phyloP scores from a whole-genome alignment of 768 basidiomycete species.

The Coprinopsis marcescibilis region DNA sequence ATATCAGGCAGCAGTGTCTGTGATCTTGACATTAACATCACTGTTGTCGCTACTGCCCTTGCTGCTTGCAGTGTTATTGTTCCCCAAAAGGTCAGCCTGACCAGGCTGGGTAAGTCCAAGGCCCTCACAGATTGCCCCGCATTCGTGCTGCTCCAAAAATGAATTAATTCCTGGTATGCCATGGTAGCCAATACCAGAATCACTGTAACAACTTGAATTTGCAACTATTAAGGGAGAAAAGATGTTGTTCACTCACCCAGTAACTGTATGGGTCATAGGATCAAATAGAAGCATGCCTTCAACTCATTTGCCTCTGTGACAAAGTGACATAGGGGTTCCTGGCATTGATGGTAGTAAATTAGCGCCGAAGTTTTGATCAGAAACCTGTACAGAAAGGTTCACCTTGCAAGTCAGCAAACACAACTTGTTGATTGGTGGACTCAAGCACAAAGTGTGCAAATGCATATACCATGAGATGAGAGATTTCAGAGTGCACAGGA shows the following conservation, averaged over 20 bases:
- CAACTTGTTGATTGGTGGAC: neutral
- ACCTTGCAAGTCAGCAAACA: neutral
- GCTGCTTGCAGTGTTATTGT: no score
- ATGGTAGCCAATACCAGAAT: neutral
- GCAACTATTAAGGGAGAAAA: neutral
- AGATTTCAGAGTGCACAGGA: neutral
- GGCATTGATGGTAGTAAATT: neutral
- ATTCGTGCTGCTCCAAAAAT: neutral
- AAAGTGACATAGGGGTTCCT: neutral
- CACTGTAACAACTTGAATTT: neutral
- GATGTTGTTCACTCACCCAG: neutral
- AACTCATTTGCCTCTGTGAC: neutral
- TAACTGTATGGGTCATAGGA: neutral
- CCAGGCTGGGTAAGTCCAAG: no score
- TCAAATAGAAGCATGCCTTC: neutral
- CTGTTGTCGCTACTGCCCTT: no score
- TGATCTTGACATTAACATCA: no score
- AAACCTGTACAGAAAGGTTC: no score
- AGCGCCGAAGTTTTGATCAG: neutral
- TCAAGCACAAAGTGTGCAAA: neutral
- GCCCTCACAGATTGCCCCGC: neutral
- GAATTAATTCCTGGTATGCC: neutral
- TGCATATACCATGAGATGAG: neutral
- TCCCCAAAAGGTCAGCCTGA: no score
- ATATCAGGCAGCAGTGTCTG: no score